These are phyloP conservation scores for Kodamaea kaohsiungensis DNA, from an alignment of 805 yeast genomes.

Conservation along the genomic window DNA sequence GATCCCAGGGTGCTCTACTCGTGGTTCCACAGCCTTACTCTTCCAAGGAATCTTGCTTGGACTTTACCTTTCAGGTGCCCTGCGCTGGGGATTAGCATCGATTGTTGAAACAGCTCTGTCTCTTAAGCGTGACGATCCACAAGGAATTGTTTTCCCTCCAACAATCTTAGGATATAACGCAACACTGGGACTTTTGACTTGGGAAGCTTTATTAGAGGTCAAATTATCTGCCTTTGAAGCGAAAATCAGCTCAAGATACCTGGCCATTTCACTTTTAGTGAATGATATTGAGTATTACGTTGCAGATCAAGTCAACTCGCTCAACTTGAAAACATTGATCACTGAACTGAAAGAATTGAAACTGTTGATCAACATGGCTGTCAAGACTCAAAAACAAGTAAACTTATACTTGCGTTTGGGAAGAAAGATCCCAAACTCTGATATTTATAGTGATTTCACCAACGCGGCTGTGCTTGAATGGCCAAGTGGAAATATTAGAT, in stretches of 20 bases:
- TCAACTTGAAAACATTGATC: constrained; percentile 35
- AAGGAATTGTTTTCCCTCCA: constrained; percentile 56
- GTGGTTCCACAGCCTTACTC: constrained; percentile 66
- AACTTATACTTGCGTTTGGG: constrained; percentile 60
- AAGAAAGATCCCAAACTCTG: constrained; percentile 40
- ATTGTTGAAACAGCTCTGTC: constrained; percentile 75
- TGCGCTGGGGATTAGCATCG: constrained; percentile 93
- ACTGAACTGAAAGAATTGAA: constrained; percentile 23
- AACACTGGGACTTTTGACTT: constrained; percentile 33
- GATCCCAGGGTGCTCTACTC: constrained; percentile 81
- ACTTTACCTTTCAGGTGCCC: constrained; percentile 76
- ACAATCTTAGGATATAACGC: constrained; percentile 33
- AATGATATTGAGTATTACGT: constrained; percentile 79
- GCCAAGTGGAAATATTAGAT: constrained; percentile 58
- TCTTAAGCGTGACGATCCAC: constrained; percentile 73
- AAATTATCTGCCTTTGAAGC: constrained; percentile 11
- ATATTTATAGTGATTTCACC: constrained; percentile 59
- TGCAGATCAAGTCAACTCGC: constrained; percentile 44
- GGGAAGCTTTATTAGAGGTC: constrained; percentile 27
- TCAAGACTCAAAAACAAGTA: constrained; percentile 28
- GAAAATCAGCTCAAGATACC: constrained; percentile 25
- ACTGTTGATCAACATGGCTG: constrained; percentile 29
- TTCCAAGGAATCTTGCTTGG: constrained; percentile 88
- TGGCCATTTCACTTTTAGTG: constrained; percentile 64
- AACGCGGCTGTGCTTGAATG: constrained; percentile 59